Evolutionary conservation across 2,329 filamentous ascomycete species (phyloP), one percentile per base, ranked within the genome.

Genomic region (Canariomyces notabilis): DNA sequence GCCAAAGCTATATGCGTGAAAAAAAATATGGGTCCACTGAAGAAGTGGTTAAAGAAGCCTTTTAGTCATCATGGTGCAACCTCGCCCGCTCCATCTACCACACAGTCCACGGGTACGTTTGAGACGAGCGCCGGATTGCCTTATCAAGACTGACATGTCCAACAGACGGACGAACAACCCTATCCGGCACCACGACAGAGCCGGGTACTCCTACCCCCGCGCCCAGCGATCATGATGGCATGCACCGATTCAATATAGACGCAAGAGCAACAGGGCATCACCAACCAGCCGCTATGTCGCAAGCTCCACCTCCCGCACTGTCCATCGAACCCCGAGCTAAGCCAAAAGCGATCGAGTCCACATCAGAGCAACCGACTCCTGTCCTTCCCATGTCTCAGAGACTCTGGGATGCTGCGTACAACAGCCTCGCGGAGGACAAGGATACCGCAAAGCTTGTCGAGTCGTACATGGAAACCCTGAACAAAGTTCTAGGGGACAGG

Each of bases 401-500:
- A 18, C 42, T 58, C n/a, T 61, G 57, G 59, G 50, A 58, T 35
- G 3, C 44, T 18, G 57, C 59, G 6, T 61, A 59, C 26, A 48
- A 66, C 26, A 51, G 55, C 29, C 56, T 67, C 32, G 50, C 61
- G 35, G 39, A 32, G 32, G 50, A 44, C 7, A 39, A 61, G 32
- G 50, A 44, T 6, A 39, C 61, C 26, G 47, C 55, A n/a, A 50
- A 51, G 18, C 42, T 60, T 29, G 55, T 59, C 3, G 38, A 44
- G 3, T 46, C 50, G 14, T 62, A 26, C 22, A 11, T 26, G 6
- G 11, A 11, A 26, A 26, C 22, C 11, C 22, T 6, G 11, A 11
- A 11, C 6, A 26, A 26, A 26, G 22, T 26, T 26, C 22, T 26
- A 6, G 22, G 22, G 11, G 22, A 11, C 6, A 11, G 11, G 22